Percentiles rank a stretch among this genome's conserved stretches.
phyloP scores from a whole-genome alignment of 164 flowering plant genomes.

The Piper betle region DNA sequence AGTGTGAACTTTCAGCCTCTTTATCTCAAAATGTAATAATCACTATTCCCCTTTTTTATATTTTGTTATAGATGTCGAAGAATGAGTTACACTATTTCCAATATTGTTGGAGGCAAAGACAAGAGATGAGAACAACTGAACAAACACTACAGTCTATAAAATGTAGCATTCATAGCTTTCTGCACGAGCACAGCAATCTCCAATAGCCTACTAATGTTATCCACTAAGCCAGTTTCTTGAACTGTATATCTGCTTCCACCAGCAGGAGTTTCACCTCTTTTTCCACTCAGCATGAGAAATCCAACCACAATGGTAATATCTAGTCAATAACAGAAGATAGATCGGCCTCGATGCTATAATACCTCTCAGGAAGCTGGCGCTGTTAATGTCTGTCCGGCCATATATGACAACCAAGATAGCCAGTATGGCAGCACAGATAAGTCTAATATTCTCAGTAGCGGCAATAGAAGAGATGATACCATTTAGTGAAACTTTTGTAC shows the following conservation, averaged over 20 bases:
- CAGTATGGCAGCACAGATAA: background rate
- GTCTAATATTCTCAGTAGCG: constrained; percentile 1
- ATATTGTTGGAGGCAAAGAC: background rate
- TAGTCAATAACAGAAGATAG: background rate
- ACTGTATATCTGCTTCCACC: background rate
- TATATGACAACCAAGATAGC: background rate
- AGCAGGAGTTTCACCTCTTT: background rate
- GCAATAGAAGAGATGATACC: background rate
- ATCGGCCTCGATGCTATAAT: background rate
- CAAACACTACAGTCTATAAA: constrained; percentile 1
- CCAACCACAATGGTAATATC: constrained; percentile 3
- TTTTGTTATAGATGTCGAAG: no score
- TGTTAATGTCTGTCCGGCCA: background rate
- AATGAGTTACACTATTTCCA: background rate
- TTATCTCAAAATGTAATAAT: no score
- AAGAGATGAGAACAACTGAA: background rate
- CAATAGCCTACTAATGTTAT: background rate
- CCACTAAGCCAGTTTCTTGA: background rate
- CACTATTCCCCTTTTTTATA: no score
- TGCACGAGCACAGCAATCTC: constrained; percentile 1
- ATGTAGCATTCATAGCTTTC: constrained; percentile 1
- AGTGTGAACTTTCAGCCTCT: no score
- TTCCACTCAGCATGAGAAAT: background rate
- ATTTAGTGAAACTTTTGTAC: background rate
- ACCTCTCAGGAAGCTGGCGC: background rate